phyloP scores from a whole-genome alignment of 2,329 filamentous ascomycete species.

The Ceratocystiopsis sp. region DNA sequence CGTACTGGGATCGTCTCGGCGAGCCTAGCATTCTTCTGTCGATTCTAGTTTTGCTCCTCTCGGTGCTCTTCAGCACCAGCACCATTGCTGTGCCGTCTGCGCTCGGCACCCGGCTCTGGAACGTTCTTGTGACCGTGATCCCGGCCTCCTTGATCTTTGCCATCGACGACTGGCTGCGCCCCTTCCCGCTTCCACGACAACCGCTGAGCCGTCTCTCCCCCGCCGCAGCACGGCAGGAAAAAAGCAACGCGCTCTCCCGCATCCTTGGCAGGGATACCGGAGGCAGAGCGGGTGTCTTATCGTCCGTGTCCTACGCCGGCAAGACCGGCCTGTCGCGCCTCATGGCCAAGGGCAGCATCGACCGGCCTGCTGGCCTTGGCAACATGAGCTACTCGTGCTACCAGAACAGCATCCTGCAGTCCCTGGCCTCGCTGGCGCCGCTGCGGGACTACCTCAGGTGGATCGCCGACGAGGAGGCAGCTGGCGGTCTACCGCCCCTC shows the following conservation, averaged over 20 bases:
- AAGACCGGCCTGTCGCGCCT: slow-evolving; percentile 20
- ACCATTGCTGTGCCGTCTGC: slow-evolving; percentile 20
- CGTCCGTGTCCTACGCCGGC: slow-evolving; percentile 39
- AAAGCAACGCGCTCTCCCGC: slow-evolving; percentile 47
- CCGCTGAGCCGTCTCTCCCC: slow-evolving; percentile 1
- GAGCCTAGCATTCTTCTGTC: slow-evolving; percentile 21
- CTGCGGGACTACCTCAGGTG: slow-evolving; percentile 48
- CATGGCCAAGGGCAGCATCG: slow-evolving; percentile 20
- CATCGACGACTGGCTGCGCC: slow-evolving; percentile 37
- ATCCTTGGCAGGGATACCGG: slow-evolving; percentile 26
- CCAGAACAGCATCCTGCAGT: slow-evolving; percentile 88
- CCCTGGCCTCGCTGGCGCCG: slow-evolving; percentile 57
- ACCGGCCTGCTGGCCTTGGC: slow-evolving; percentile 51
- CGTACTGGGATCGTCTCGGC: slow-evolving; percentile 16
- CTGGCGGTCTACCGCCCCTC: slow-evolving; percentile 14
- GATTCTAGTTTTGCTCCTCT: slow-evolving; percentile 17
- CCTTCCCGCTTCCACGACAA: slow-evolving; percentile 23
- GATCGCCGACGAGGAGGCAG: slow-evolving; percentile 19
- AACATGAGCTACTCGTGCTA: slow-evolving; percentile 96
- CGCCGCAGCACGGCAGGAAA: slow-evolving; percentile 32
- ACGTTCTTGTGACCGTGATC: slow-evolving; percentile 36
- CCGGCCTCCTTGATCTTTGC: slow-evolving; percentile 41
- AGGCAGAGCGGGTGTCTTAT: slow-evolving; percentile 15
- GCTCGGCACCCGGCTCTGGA: slow-evolving; percentile 32
- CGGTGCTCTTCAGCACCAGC: slow-evolving; percentile 18